Percentiles rank a stretch among this genome's conserved stretches.
Conservation (phyloP, 2,329 filamentous ascomycete genomes). For the Pseudocercospora crystallina region DNA sequence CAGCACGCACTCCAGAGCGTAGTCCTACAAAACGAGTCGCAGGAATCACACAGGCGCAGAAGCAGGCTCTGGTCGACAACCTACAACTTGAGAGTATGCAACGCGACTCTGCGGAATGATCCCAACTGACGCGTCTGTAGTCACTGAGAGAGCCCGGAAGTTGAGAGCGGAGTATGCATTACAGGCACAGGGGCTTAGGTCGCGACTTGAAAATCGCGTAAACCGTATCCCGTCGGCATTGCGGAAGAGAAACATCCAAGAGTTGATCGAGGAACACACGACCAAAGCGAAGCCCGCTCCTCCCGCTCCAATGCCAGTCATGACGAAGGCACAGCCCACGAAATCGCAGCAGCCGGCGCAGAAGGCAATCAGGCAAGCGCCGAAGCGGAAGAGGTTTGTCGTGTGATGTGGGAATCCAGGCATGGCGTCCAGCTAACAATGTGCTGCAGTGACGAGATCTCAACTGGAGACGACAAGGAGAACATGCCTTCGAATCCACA, state of each 20-base stretch:
- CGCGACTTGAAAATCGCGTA: constrained; percentile 87
- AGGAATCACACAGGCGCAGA: constrained; percentile 57
- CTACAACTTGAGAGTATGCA: constrained; percentile 77
- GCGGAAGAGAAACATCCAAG: constrained; percentile 77
- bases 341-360: constrained; percentile 9
- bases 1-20: constrained; percentile 21
- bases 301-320: constrained; percentile 22
- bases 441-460: constrained; percentile 59
- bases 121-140: constrained; percentile 48
- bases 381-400: constrained; percentile 25
- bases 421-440: constrained; percentile 18
- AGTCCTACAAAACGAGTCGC: constrained; percentile 26
- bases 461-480: constrained; percentile 68
- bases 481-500: constrained; percentile 56
- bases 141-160: constrained; percentile 83
- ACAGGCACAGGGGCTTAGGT: constrained; percentile 79
- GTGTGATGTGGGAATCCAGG: not conserved
- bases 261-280: constrained; percentile 63
- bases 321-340: constrained; percentile 10
- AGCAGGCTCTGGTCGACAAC: constrained; percentile 85
- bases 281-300: constrained; percentile 30
- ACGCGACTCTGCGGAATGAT: constrained; percentile 1
- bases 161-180: constrained; percentile 85
- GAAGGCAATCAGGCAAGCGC: constrained; percentile 12
- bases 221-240: constrained; percentile 83